Evolutionary conservation across 768 basidiomycete genomes (phyloP).

Genomic region (Amyloporia xantha): DNA sequence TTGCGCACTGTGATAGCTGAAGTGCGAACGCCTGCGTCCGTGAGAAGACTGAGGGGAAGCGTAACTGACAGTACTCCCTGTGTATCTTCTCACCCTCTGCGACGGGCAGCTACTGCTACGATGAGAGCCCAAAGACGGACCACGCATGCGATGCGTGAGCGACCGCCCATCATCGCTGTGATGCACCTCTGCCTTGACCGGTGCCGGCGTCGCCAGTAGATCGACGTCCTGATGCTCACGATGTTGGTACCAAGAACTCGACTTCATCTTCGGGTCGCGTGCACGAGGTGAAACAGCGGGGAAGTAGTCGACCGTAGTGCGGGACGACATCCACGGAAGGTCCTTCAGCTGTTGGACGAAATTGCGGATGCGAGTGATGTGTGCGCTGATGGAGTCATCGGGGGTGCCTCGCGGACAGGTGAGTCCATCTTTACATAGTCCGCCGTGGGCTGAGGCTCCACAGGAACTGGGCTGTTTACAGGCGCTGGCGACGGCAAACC

Average conservation of each 20-base stretch:
- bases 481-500: conserved; percentile 6
- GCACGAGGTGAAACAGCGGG: conserved; percentile 23
- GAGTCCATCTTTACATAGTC: conserved; percentile 32
- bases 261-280: conserved; percentile 13
- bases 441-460: conserved; percentile 23
- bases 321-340: conserved; percentile 32
- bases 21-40: conserved; percentile 8
- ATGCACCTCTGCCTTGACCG: not conserved
- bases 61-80: not conserved
- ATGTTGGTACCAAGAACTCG: conserved; percentile 19
- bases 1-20: not conserved
- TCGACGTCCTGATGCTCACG: conserved; percentile 18
- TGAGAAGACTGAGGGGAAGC: not conserved
- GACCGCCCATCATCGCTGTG: conserved; percentile 5
- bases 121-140: conserved; percentile 6
- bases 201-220: conserved; percentile 16
- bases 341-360: conserved; percentile 28
- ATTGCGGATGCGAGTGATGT: conserved; percentile 23
- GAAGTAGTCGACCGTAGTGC: conserved; percentile 27
- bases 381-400: conserved; percentile 24
- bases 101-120: conserved; percentile 9
- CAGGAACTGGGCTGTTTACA: conserved; percentile 20
- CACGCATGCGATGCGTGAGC: conserved; percentile 1
- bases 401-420: conserved; percentile 14
- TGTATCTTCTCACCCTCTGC: conserved; percentile 7